Base-by-base conservation (phyloP, 306 rosid genomes). In the Prunus mongolica region DNA sequence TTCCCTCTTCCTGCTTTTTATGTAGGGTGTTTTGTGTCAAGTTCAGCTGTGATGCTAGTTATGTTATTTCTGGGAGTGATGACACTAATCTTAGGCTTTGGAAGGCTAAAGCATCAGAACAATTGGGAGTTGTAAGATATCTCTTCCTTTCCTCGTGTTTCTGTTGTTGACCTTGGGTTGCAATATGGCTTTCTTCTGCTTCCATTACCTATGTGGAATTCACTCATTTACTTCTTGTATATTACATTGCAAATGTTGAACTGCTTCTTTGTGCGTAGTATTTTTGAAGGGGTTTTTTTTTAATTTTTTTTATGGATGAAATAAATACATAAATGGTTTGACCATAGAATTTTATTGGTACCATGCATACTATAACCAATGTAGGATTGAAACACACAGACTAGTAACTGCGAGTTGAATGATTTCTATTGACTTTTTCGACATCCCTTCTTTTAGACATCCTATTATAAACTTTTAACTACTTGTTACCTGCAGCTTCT, bases 61-160 rank as follows among this genome's bases (percentile, higher is more conserved):
- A 95, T 75, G 90, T 95, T 67, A 89, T 95, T 76, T 95, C 98
- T 3, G 98, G 98, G 65, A 95, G 97, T 76, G 98, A 95, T 64
- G 98, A 95, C 84, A 83, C 96, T 58, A 92, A 95, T 84, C 93
- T 95, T 66, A 91, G 98, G 85, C 91, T 95, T 73, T 95, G 98
- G 98, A 92, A 95, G 88, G 95, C 98, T 67, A 95, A 84, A 76
- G 97, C 97, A 80, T 90, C 98, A 15, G 97, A 95, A 63, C 97
- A 95, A 82, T 81, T 95, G 72, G 98, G 98, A 85, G 96, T 95
- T 8, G 97, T 95, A 89, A 89, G 97, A 81, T 15, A 75, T 67
- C 6, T 76, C 81, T 71, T 72, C 54, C 76, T 79, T 58, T 14
- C 28, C 7, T 63, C 57, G 1, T 19, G 20, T 46, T 44, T 52